Percentiles rank a stretch among this genome's conserved stretches.
Evolutionary conservation across 495 filamentous ascomycete genomes (phyloP).

Genomic region (Penicillium parvum): DNA sequence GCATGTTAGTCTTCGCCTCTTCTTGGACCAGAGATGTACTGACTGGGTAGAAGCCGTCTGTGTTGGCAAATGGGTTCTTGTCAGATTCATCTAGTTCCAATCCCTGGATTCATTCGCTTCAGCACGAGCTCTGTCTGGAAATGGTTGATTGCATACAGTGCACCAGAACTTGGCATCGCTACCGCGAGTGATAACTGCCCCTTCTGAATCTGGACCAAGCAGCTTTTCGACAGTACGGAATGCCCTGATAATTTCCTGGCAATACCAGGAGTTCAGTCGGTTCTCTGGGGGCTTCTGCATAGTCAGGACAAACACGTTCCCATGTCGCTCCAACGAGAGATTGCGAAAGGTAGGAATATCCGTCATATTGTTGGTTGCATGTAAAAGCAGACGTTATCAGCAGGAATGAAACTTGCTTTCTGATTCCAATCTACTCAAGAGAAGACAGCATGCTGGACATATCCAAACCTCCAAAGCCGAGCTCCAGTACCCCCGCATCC

Average conservation of each 20-base stretch:
- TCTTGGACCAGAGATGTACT: neutral
- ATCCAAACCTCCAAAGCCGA: neutral
- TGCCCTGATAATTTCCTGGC: constrained; percentile 46
- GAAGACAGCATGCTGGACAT: neutral
- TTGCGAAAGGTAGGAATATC: constrained; percentile 26
- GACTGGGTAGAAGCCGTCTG: constrained; percentile 47
- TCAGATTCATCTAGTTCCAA: constrained; percentile 46
- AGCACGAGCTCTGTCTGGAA: neutral
- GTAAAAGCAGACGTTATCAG: neutral
- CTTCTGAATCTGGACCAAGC: constrained; percentile 38
- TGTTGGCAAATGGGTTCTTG: constrained; percentile 44
- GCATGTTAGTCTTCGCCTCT: neutral
- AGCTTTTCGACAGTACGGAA: constrained; percentile 38
- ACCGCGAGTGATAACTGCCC: constrained; percentile 44
- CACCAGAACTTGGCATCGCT: constrained; percentile 51
- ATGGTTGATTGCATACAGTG: constrained; percentile 22
- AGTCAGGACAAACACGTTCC: constrained; percentile 46
- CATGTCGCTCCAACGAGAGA: constrained; percentile 25
- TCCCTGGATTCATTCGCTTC: constrained; percentile 20
- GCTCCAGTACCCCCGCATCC: constrained; percentile 16
- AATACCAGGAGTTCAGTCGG: constrained; percentile 40
- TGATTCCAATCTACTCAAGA: neutral
- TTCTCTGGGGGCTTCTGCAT: constrained; percentile 49
- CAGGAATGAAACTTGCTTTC: neutral
- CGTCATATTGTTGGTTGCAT: constrained; percentile 7